A percentile compares a stretch with the other conserved stretches of the same genome.
These are phyloP conservation scores for Neonectria hederae DNA, from an alignment of 2,329 filamentous ascomycete species.

Conservation along the genomic window DNA sequence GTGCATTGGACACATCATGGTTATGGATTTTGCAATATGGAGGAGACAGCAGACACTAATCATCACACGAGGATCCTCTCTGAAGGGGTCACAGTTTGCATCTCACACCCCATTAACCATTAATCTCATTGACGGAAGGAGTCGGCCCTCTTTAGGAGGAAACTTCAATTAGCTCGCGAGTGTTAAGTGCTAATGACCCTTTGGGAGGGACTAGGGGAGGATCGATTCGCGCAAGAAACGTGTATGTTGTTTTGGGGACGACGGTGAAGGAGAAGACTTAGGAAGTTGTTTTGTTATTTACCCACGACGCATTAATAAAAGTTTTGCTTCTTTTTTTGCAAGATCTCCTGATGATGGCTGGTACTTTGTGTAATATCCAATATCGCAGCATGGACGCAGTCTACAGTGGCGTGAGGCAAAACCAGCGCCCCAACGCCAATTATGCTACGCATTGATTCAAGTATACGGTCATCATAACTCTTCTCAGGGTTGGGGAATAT, in stretches of 20 bases:
- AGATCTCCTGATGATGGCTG: background rate
- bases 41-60: slow-evolving; percentile 47
- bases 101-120: slow-evolving; percentile 36
- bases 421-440: slow-evolving; percentile 21
- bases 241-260: slow-evolving; percentile 40
- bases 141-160: slow-evolving; percentile 25
- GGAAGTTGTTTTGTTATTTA: slow-evolving; percentile 30
- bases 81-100: slow-evolving; percentile 35
- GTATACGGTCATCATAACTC: background rate
- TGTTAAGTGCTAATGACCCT: slow-evolving; percentile 33
- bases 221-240: slow-evolving; percentile 33
- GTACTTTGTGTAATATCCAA: background rate
- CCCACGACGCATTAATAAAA: slow-evolving; percentile 36
- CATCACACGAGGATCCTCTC: slow-evolving; percentile 24
- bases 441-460: slow-evolving; percentile 18
- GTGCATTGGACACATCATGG: slow-evolving; percentile 70
- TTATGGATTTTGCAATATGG: slow-evolving; percentile 69
- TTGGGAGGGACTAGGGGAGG: slow-evolving; percentile 26
- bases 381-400: background rate
- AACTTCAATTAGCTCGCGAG: slow-evolving; percentile 34
- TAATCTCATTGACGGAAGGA: slow-evolving; percentile 25
- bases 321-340: slow-evolving; percentile 31
- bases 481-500: background rate
- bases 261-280: slow-evolving; percentile 19
- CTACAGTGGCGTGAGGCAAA: background rate